Evolutionary conservation across 2,329 filamentous ascomycete species (phyloP).

Genomic region (Paecilomyces formosus): DNA sequence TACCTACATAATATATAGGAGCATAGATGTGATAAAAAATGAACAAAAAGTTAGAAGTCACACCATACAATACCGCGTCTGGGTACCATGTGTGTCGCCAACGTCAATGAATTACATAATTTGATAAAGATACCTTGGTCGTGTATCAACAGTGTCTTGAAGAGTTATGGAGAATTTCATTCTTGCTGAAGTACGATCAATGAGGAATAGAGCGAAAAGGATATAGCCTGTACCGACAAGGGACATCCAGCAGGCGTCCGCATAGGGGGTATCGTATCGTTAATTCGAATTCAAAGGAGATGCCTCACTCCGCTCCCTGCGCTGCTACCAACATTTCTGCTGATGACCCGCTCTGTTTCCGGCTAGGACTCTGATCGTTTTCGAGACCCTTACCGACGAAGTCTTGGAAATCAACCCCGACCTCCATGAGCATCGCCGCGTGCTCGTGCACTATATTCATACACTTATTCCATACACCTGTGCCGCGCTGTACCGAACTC

Average conservation of each 20-base stretch:
- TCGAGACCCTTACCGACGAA: slow-evolving; percentile 57
- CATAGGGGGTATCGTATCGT: not conserved
- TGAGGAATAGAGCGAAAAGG: not conserved
- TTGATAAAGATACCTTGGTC: not conserved
- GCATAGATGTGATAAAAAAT: not conserved
- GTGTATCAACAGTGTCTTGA: not conserved
- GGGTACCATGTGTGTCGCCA: not conserved
- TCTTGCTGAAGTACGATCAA: not conserved
- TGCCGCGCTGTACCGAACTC: slow-evolving; percentile 72
- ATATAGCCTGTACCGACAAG: not conserved
- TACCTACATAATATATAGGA: not conserved
- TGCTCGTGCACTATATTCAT: slow-evolving; percentile 75
- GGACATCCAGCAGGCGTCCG: not conserved
- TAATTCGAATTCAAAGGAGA: not conserved
- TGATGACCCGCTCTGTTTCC: not conserved
- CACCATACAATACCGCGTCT: not conserved
- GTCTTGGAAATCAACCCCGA: slow-evolving; percentile 82
- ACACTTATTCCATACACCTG: slow-evolving; percentile 72
- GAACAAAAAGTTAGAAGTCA: not conserved
- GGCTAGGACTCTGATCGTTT: not conserved
- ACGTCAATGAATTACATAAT: not conserved
- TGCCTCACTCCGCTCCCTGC: not conserved
- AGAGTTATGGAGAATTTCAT: not conserved
- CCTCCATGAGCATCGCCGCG: slow-evolving; percentile 69
- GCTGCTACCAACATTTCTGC: not conserved